phyloP scores from a whole-genome alignment of 192 early-diverging fungal species.

The Chytriomyces sp. region DNA sequence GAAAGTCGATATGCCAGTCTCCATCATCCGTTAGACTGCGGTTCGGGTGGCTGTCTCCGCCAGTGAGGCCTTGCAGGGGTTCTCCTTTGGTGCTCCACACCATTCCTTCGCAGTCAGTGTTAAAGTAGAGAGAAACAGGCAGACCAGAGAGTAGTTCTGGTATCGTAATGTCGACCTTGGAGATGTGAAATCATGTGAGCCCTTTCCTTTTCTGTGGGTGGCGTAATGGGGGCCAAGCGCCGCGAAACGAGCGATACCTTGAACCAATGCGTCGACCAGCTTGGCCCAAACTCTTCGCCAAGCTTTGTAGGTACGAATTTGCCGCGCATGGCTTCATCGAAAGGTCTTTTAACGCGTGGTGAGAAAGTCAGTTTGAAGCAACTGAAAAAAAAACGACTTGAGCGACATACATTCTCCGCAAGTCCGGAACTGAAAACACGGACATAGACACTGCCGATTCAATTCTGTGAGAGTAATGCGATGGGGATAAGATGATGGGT shows the following conservation, averaged over 20 bases:
- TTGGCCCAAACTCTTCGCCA: conserved; percentile 81
- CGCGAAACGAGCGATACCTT: conserved; percentile 30
- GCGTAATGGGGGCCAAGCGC: too few species aligned
- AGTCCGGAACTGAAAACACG: conserved; percentile 73
- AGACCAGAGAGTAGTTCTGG: conserved; percentile 70
- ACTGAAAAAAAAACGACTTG: conserved; percentile 14
- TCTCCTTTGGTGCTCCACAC: conserved; percentile 83
- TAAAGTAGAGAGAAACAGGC: conserved; percentile 81
- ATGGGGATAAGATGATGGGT: neutral
- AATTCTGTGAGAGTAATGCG: neutral
- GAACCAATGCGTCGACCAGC: conserved; percentile 61
- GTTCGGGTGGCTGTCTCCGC: conserved; percentile 51
- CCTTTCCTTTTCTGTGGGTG: neutral
- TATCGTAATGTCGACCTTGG: conserved; percentile 56
- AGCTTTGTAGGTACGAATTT: conserved; percentile 65
- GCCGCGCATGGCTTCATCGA: conserved; percentile 72
- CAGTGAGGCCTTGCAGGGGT: conserved; percentile 88
- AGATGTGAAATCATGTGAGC: conserved; percentile 21
- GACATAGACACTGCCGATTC: neutral
- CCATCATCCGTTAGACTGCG: conserved; percentile 24
- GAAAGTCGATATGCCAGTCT: conserved; percentile 61
- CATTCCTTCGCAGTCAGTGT: conserved; percentile 87
- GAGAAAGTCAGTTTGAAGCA: neutral
- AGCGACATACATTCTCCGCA: conserved; percentile 61
- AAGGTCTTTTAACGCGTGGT: conserved; percentile 47